phyloP scores from a whole-genome alignment of 805 yeast species.

The Kodamaea nitidulidarum region DNA sequence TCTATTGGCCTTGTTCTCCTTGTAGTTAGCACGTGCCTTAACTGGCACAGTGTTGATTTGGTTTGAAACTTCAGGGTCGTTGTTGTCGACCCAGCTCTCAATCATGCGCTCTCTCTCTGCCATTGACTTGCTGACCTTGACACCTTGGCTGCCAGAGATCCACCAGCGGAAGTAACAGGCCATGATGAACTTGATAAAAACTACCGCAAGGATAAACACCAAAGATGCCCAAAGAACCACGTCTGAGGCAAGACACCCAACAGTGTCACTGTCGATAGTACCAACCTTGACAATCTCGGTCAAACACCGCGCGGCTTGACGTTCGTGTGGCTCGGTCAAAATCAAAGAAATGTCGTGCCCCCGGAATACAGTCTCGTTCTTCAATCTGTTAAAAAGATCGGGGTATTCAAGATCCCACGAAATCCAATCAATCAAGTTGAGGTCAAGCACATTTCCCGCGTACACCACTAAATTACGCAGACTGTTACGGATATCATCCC shows the following conservation, averaged over 20 bases:
- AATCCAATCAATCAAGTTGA: conserved; percentile 74
- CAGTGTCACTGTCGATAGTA: conserved; percentile 77
- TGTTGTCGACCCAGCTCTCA: conserved; percentile 82
- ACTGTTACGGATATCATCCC: conserved; percentile 77
- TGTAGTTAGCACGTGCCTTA: conserved; percentile 49
- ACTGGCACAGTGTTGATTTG: conserved; percentile 51
- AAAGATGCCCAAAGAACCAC: conserved; percentile 79
- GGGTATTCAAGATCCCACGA: conserved; percentile 74
- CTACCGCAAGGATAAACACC: conserved; percentile 79
- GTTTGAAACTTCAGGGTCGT: conserved; percentile 34
- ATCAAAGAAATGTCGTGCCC: conserved; percentile 83
- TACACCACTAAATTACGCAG: conserved; percentile 79
- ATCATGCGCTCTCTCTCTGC: conserved; percentile 59
- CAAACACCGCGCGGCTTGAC: conserved; percentile 75
- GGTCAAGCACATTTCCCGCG: conserved; percentile 84
- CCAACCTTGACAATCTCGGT: conserved; percentile 88
- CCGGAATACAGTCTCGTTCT: conserved; percentile 47
- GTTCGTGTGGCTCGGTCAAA: conserved; percentile 59
- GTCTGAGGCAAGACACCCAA: conserved; percentile 90
- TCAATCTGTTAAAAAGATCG: conserved; percentile 58
- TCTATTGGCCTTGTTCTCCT: conserved; percentile 32
- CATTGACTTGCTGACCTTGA: conserved; percentile 60
- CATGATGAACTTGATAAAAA: conserved; percentile 68
- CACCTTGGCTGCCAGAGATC: conserved; percentile 71
- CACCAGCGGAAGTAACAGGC: conserved; percentile 91